Evolutionary conservation across 768 basidiomycete genomes (phyloP), one percentile per base, ranked within the genome.

Genomic region (Rhizopogon vinicolor): DNA sequence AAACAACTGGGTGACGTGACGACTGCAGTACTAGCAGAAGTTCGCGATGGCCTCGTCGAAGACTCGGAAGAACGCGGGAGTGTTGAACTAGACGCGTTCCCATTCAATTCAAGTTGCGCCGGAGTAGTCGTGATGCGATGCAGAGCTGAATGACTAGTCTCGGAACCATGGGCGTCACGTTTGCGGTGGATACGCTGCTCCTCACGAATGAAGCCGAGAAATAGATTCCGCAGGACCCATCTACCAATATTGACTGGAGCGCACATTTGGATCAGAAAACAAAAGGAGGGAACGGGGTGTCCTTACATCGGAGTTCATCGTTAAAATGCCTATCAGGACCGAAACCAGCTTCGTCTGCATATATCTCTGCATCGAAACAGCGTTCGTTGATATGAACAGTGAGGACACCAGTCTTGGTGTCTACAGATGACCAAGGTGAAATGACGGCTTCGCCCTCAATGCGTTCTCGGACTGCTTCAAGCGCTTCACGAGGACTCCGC

Each of bases 401-500:
- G 57, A 99, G 75, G 22, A 92, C 82, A 7, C 96, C 96, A 7
- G 87, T 86, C 69, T 91, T 89, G 5, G 94, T 96, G 69, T 98
- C 96, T 28, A 91, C 87, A 14, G 79, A 80, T 40, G 90, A 88
- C 96, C 96, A 99, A 12, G 85, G 74, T 25, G 84, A 75, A 8
- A 91, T 84, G 29, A 91, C 86, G 0, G 90, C 92, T 67, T 98
- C 93, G 29, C 96, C 95, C 65, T 99, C 97, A n/a, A 98, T 90
- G 40, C 91, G 76, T 64, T 93, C 92, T 55, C 87, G 78, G 18
- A 98, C 92, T 41, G 83, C 80, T 69, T 98, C 96, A 51, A 99
- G 73, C 5, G 88, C 85, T 63, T 96, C 94, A 44, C 89, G 70
- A 7, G 91, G 89, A 63, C 88, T 89, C 48, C 78, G 74, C 52